A percentile compares a stretch with the other conserved stretches of the same genome.
Conservation (phyloP, 495 filamentous ascomycete genomes). For the Oidiodendron maius region DNA sequence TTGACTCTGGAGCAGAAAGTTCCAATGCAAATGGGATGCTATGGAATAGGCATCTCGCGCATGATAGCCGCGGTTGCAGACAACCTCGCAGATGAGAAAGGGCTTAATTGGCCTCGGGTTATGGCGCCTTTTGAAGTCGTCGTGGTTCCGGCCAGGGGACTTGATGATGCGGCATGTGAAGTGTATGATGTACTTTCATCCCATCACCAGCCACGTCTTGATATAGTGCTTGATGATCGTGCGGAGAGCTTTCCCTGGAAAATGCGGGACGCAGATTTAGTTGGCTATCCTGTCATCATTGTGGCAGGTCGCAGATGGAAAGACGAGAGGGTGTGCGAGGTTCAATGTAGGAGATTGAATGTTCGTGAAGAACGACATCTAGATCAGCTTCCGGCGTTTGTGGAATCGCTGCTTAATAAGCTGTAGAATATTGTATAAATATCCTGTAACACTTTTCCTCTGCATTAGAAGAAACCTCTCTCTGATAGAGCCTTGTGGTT, state of each 20-base stretch:
- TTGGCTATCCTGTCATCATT: conserved; percentile 81
- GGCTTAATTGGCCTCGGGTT: conserved; percentile 81
- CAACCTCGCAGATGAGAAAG: conserved; percentile 59
- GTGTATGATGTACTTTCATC: conserved; percentile 52
- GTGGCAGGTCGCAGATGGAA: conserved; percentile 73
- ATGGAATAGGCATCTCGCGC: conserved; percentile 90
- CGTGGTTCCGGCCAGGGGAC: conserved; percentile 51
- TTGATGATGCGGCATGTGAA: conserved; percentile 37
- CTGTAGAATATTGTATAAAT: too few relatives aligned
- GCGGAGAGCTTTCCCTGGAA: conserved; percentile 69
- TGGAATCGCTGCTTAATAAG: background rate
- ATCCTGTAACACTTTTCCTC: too few relatives aligned
- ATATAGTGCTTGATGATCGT: conserved; percentile 72
- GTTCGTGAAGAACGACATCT: background rate
- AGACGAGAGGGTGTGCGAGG: conserved; percentile 55
- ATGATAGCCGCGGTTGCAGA: conserved; percentile 84
- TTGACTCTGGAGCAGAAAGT: conserved; percentile 23
- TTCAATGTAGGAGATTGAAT: conserved; percentile 65
- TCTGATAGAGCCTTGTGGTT: too few relatives aligned
- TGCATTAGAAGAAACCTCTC: too few relatives aligned
- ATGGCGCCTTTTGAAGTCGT: conserved; percentile 83
- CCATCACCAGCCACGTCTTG: conserved; percentile 27
- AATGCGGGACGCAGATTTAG: conserved; percentile 77
- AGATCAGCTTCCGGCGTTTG: background rate
- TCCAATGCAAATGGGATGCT: conserved; percentile 87